These are phyloP conservation scores for Pleodorina starrii DNA, from an alignment of 139 green algal genomes.

Conservation along the genomic window DNA sequence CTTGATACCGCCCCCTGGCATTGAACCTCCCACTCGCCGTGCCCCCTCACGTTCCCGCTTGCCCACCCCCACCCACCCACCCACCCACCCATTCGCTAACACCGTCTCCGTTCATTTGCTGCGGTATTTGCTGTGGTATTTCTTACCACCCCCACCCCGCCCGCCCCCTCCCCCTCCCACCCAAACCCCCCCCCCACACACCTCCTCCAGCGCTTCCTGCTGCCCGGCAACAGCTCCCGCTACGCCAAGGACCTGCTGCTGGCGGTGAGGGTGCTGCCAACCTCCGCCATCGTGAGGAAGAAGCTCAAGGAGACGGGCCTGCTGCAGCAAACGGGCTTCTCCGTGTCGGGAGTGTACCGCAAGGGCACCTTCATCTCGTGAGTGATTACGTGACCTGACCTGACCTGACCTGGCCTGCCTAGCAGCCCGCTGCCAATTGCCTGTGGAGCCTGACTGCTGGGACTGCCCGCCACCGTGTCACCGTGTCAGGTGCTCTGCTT, in stretches of 20 bases:
- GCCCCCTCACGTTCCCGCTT: neutral
- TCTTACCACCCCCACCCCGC: too few species aligned
- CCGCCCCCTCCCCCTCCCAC: neutral
- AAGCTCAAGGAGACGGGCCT: constrained; percentile 6
- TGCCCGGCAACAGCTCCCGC: constrained; percentile 45
- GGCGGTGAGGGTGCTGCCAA: constrained; percentile 58
- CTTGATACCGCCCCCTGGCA: too few species aligned
- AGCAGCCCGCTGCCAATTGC: too few species aligned
- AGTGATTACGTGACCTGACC: neutral
- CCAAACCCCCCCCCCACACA: neutral
- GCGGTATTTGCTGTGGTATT: too few species aligned
- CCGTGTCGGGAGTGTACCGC: neutral
- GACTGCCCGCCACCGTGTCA: too few species aligned
- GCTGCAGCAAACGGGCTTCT: constrained; percentile 15
- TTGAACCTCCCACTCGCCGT: neutral
- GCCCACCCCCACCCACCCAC: neutral
- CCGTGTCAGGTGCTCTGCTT: too few species aligned
- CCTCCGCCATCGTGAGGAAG: neutral
- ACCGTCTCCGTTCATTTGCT: neutral
- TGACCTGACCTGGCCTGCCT: too few species aligned
- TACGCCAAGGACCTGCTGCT: constrained; percentile 66
- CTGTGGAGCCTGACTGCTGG: too few species aligned
- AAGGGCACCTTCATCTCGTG: neutral
- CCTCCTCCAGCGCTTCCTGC: constrained; percentile 35
- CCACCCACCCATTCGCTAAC: too few species aligned